Percentiles rank a stretch among this genome's conserved stretches.
phyloP scores from a whole-genome alignment of 192 early-diverging fungal species.

The Umbelopsis isabellina region DNA sequence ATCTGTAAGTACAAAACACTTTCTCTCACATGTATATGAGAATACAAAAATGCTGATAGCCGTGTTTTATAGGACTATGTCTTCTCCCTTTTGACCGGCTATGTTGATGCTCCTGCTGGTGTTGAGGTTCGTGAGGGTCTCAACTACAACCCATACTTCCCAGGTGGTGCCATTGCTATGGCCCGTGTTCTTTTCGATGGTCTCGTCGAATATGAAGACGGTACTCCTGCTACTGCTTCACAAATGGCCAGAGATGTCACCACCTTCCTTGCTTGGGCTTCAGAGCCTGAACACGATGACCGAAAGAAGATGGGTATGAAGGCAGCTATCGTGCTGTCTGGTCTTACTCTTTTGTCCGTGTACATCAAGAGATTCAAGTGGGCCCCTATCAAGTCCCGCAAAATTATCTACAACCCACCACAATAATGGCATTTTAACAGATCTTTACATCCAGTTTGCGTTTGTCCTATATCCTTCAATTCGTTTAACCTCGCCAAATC shows the following conservation, averaged over 20 bases:
- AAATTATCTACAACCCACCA: conserved; percentile 75
- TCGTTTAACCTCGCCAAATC: conserved; percentile 24
- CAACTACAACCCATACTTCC: conserved; percentile 99
- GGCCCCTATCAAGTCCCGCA: conserved; percentile 90
- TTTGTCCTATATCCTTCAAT: conserved; percentile 25
- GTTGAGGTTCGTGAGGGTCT: conserved; percentile 92
- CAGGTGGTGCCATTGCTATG: conserved; percentile 97
- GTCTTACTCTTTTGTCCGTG: conserved; percentile 75
- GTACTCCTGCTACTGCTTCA: conserved; percentile 91
- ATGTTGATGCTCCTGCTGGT: conserved; percentile 92
- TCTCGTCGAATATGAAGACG: conserved; percentile 95
- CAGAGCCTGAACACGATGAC: conserved; percentile 96
- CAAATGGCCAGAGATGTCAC: conserved; percentile 98
- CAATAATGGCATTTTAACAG: conserved; percentile 24
- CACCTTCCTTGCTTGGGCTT: conserved; percentile 91
- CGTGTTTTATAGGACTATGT: conserved; percentile 78
- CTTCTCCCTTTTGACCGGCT: conserved; percentile 95
- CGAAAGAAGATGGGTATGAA: conserved; percentile 96
- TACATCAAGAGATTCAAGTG: conserved; percentile 96
- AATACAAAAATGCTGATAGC: neutral
- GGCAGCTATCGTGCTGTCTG: conserved; percentile 71
- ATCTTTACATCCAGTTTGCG: conserved; percentile 23
- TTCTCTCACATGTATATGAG: neutral
- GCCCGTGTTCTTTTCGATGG: conserved; percentile 93
- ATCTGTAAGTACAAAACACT: conserved; percentile 51